phyloP scores from a whole-genome alignment of 768 basidiomycete species.

The Auriscalpium orientale region DNA sequence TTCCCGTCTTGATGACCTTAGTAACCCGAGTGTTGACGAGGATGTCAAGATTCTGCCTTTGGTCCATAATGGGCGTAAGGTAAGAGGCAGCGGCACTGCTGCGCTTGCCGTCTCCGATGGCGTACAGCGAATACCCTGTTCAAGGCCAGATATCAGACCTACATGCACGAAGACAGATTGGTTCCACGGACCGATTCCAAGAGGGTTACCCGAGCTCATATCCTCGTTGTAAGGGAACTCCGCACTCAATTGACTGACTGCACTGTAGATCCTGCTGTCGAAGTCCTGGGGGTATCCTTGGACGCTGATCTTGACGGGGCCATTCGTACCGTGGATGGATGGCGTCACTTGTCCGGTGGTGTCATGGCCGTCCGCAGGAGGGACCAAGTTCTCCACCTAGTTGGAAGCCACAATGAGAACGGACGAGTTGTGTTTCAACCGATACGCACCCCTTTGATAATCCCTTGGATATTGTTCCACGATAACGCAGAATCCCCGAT shows the following conservation, averaged over 20 bases:
- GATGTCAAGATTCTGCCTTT: not conserved
- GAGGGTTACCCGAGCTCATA: slow-evolving; percentile 15
- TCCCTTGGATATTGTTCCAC: slow-evolving; percentile 9
- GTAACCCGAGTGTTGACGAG: slow-evolving; percentile 1
- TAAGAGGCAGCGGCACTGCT: too few species aligned
- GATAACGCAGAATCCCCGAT: slow-evolving; percentile 14
- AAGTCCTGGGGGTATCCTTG: not conserved
- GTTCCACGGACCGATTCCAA: slow-evolving; percentile 15
- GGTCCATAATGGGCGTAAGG: too few species aligned
- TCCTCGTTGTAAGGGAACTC: slow-evolving; percentile 22
- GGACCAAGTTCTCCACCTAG: not conserved
- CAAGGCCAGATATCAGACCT: too few species aligned
- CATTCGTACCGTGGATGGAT: slow-evolving; percentile 16
- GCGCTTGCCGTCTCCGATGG: too few species aligned
- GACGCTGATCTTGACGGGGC: slow-evolving; percentile 17
- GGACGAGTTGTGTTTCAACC: not conserved
- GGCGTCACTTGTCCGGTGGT: slow-evolving; percentile 18
- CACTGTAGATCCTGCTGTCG: slow-evolving; percentile 1
- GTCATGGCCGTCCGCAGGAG: slow-evolving; percentile 9
- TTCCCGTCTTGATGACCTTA: not conserved
- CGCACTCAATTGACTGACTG: slow-evolving; percentile 7
- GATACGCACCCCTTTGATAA: slow-evolving; percentile 2
- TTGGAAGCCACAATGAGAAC: not conserved
- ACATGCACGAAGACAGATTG: too few species aligned
- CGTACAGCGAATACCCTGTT: too few species aligned